Evolutionary conservation across 805 yeast genomes (phyloP).

Genomic region (Kluyveromyces aestuarii): DNA sequence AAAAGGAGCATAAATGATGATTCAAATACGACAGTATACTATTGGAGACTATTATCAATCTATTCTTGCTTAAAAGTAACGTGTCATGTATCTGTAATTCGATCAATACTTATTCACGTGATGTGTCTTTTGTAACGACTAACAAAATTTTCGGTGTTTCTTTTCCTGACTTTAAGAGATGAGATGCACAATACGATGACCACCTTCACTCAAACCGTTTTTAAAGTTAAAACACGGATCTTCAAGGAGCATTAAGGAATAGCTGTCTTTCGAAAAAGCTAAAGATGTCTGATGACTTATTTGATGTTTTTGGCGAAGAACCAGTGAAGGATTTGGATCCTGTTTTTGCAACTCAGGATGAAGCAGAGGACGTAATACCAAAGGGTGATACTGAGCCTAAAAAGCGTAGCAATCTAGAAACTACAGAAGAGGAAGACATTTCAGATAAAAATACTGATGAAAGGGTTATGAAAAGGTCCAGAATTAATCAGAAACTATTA

Average conservation of each 20-base stretch:
- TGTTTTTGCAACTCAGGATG: constrained; percentile 10
- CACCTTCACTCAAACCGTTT: background rate
- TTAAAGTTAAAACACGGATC: background rate
- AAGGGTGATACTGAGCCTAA: constrained; percentile 6
- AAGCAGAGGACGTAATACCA: constrained; percentile 1
- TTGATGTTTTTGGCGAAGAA: constrained; percentile 27
- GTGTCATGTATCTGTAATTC: too few species aligned
- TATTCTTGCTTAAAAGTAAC: too few species aligned
- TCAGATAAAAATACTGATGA: constrained; percentile 6
- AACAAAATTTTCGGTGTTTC: background rate
- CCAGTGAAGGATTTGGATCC: constrained; percentile 10
- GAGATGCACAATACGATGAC: background rate
- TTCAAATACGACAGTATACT: too few species aligned
- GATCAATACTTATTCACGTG: background rate
- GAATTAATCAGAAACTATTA: constrained; percentile 22
- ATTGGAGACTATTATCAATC: too few species aligned
- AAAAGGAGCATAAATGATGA: too few species aligned
- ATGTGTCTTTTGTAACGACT: background rate
- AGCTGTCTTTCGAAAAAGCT: background rate
- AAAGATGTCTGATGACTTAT: constrained; percentile 14
- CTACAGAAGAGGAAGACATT: background rate
- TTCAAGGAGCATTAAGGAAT: background rate
- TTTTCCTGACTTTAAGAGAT: background rate
- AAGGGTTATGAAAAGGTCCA: constrained; percentile 15
- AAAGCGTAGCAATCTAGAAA: constrained; percentile 9